Evolutionary conservation across 208 protist species (phyloP).

Genomic region (Tritrichomonas musculus): DNA sequence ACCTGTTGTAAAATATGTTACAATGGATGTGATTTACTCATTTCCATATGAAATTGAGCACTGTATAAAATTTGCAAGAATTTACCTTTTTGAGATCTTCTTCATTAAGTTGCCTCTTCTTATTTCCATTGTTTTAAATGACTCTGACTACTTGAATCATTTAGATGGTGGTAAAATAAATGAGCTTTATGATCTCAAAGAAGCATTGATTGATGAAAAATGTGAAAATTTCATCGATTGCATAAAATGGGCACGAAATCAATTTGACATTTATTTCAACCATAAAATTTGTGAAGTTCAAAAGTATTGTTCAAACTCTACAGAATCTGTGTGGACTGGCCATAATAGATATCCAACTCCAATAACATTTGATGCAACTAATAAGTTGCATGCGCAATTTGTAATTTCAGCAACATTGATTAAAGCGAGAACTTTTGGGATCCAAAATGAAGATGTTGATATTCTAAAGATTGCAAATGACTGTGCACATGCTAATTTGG

Average conservation of each 20-base stretch:
- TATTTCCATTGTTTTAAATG: not conserved
- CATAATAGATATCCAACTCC: constrained; percentile 41
- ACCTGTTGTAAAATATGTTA: constrained; percentile 95
- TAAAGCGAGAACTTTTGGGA: not conserved
- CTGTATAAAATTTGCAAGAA: constrained; percentile 57
- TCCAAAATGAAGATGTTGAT: not conserved
- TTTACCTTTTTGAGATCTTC: constrained; percentile 59
- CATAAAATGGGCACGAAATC: constrained; percentile 73
- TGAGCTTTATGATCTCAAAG: not conserved
- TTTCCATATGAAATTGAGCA: constrained; percentile 84
- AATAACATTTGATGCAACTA: constrained; percentile 21
- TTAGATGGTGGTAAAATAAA: not conserved
- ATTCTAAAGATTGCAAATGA: not conserved
- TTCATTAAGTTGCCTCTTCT: not conserved
- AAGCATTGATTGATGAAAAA: not conserved
- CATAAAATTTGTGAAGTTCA: constrained; percentile 89
- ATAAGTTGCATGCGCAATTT: no score
- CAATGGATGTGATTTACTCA: constrained; percentile 98
- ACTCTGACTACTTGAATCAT: not conserved
- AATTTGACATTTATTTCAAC: constrained; percentile 87
- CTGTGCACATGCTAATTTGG: not conserved
- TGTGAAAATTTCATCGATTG: constrained; percentile 79
- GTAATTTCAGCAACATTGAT: not conserved
- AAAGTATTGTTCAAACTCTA: constrained; percentile 89
- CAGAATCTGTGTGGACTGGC: constrained; percentile 57